phyloP scores from a whole-genome alignment of 805 yeast species.

The Ogataea sp. region DNA sequence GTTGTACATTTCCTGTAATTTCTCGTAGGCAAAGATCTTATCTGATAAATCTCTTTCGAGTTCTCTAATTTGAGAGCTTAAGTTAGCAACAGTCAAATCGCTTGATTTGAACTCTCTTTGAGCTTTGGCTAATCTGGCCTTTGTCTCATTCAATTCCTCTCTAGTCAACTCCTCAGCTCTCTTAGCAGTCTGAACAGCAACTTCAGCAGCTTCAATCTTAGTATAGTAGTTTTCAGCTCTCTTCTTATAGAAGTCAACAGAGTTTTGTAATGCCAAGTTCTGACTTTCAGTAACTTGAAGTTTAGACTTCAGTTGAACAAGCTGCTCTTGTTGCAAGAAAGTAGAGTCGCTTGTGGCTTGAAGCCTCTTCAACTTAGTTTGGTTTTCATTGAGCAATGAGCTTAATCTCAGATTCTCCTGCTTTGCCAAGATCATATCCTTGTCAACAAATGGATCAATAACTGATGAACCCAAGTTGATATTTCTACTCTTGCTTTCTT shows the following conservation, averaged over 20 bases:
- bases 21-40: slow-evolving; percentile 45
- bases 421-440: slow-evolving; percentile 17
- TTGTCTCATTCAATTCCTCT: slow-evolving; percentile 45
- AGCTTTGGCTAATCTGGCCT: slow-evolving; percentile 35
- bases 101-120: slow-evolving; percentile 46
- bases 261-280: slow-evolving; percentile 45
- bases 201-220: slow-evolving; percentile 73
- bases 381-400: slow-evolving; percentile 26
- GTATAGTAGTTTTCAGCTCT: slow-evolving; percentile 69
- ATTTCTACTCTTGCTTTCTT: slow-evolving; percentile 11
- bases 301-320: slow-evolving; percentile 43
- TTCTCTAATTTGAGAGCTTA: slow-evolving; percentile 41
- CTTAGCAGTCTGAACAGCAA: slow-evolving; percentile 54
- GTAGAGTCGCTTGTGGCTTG: slow-evolving; percentile 18
- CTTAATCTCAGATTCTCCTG: slow-evolving; percentile 27
- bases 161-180: slow-evolving; percentile 49
- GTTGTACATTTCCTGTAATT: slow-evolving; percentile 37
- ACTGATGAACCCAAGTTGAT: slow-evolving; percentile 5
- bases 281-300: slow-evolving; percentile 49
- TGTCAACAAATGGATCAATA: slow-evolving; percentile 10
- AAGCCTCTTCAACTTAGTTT: slow-evolving; percentile 24
- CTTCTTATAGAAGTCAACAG: slow-evolving; percentile 52
- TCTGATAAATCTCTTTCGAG: slow-evolving; percentile 52
- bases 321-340: slow-evolving; percentile 26
- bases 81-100: slow-evolving; percentile 43